Evolutionary conservation across 768 basidiomycete genomes (phyloP), one percentile per base, ranked within the genome.

Genomic region (Boletus fagicola): DNA sequence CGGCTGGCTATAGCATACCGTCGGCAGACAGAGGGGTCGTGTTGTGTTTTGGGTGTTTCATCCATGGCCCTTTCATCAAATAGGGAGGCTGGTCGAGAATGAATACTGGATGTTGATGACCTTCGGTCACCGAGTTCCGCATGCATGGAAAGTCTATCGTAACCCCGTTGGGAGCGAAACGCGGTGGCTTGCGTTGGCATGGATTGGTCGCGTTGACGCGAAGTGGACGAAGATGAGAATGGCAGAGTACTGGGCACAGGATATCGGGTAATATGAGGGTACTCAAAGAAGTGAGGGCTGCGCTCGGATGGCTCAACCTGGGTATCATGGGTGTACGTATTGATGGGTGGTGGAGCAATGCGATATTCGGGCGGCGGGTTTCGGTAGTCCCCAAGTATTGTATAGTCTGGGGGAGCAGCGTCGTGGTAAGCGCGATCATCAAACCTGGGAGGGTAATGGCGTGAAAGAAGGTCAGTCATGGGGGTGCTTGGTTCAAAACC

Each of bases 231-330:
- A 35, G 61, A 51, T 20, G 58, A 50, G 24, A 61, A 20, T 3
- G 67, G 60, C 39, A 66, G 63, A 38, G 57, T 59, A 18, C 58
- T 59, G 8, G 72, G 68, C 35, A 67, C 62, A 35, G 72, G 65
- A 47, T 59, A 66, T 55, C 58, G 67, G 5, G 72, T 72, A 22
- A 54, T 52, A 33, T 72, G 70, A 30, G 71, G 39, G 38, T 64
- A 53, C 30, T 72, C 70, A 18, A 65, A 70, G 15, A 66, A 73
- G 38, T 68, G 62, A 44, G 64, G 60, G 35, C 55, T 58, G 18
- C 28, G 33, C 10, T 56, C 56, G 15, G 61, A 50, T 8, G 62
- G 54, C 24, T 62, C 60, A 8, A 51, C n/a, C 16, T 49, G 62
- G 48, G 65, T 8, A 16, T 56, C 49, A 35, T 59, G 60, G 33